Conservation (phyloP, 306 rosid genomes). For the Trifolium dubium region DNA sequence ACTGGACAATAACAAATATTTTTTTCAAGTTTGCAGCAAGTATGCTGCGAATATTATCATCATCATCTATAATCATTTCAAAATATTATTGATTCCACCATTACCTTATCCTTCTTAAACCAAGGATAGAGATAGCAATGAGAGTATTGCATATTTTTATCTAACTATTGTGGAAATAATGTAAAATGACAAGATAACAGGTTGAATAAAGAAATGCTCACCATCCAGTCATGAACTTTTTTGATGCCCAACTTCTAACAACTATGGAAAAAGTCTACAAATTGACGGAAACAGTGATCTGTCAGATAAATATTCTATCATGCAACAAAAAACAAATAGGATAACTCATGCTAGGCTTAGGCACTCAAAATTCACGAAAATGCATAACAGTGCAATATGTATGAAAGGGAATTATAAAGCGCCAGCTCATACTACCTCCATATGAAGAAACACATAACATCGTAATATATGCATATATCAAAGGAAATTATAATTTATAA, state of each 20-base stretch:
- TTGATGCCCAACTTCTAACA: constrained; percentile 92
- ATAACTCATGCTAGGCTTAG: background rate
- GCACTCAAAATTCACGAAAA: constrained; percentile 22
- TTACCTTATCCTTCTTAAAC: constrained; percentile 27
- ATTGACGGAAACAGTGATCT: constrained; percentile 35
- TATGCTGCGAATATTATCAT: background rate
- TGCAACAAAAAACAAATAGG: constrained; percentile 17
- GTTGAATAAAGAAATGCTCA: constrained; percentile 46
- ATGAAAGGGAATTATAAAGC: constrained; percentile 12
- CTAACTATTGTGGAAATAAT: background rate
- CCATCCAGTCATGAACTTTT: constrained; percentile 99
- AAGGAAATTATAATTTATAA: too few species aligned
- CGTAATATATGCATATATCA: too few species aligned
- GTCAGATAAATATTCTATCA: constrained; percentile 36
- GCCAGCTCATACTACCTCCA: too few species aligned
- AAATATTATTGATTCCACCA: background rate
- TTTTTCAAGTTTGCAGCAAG: background rate
- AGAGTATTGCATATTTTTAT: constrained; percentile 13
- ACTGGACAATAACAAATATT: constrained; percentile 17
- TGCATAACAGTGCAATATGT: background rate
- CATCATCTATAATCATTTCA: background rate
- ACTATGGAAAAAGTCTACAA: constrained; percentile 90
- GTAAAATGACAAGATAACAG: constrained; percentile 11
- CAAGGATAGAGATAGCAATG: constrained; percentile 3
- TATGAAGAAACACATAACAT: too few species aligned